These are phyloP conservation scores for Pseudopithomyces maydicus DNA, from an alignment of 2,329 filamentous ascomycete species.

Conservation along the genomic window DNA sequence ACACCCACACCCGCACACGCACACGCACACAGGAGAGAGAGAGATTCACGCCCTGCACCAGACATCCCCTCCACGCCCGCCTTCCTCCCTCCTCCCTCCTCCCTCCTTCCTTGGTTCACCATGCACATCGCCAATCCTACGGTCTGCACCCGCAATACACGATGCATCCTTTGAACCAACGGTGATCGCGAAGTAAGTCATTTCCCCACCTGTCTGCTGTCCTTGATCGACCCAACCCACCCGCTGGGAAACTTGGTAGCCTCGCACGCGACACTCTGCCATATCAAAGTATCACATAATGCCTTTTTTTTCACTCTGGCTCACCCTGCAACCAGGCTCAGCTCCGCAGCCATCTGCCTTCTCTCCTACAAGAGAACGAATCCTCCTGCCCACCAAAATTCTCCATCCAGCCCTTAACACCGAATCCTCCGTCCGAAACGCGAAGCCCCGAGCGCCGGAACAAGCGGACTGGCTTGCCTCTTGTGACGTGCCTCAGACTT, in stretches of 20 bases:
- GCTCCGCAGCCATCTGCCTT: conserved; percentile 20
- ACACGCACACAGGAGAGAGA: background rate
- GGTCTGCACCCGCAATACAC: conserved; percentile 7
- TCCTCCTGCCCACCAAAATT: background rate
- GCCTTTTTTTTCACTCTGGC: background rate
- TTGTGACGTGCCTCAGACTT: background rate
- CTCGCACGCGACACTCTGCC: background rate
- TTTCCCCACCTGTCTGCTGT: background rate
- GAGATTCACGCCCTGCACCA: too few species aligned
- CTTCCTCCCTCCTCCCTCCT: background rate
- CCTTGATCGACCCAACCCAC: background rate
- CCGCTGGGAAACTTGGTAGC: background rate
- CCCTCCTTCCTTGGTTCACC: conserved; percentile 4
- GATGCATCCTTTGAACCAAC: conserved; percentile 22
- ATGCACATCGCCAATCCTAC: conserved; percentile 20
- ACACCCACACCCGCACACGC: background rate
- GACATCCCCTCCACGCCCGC: background rate
- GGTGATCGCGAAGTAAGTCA: conserved; percentile 23
- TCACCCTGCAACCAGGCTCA: conserved; percentile 8
- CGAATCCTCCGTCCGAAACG: background rate
- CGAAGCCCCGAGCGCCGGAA: conserved; percentile 1
- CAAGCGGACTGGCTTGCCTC: background rate
- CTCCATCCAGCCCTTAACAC: background rate
- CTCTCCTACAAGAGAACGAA: background rate
- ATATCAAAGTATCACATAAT: background rate